Evolutionary conservation across 257 asterid genomes (phyloP), one percentile per base, ranked within the genome.

Genomic region (Fraxinus excelsior): DNA sequence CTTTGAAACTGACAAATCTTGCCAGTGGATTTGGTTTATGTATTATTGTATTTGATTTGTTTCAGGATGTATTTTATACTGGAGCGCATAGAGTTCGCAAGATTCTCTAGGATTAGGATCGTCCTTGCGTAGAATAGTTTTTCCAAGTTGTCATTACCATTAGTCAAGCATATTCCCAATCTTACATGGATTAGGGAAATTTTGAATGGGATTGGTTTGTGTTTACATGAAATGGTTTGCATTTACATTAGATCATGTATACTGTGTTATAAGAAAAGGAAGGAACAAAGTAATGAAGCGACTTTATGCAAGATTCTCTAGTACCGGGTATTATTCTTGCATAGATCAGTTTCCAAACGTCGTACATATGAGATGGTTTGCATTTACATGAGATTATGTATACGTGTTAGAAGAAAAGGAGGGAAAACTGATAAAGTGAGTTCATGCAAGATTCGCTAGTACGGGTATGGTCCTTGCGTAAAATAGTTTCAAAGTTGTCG

Each of bases 41-140:
- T 5, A 19, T 73, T 72, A 18, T 9, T n/a, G 12, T 21, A 78
- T 76, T 74, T 73, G 76, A 42, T 6, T 64, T 10, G 79, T 37
- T 21, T 38, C 51, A 75, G 67, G 78, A 60, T 67, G 79, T 32
- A 10, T 42, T 74, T 46, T 62, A 71, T 58, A 21, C 74, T 38
- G 29, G 34, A 53, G 73, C 38, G 32, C 46, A 44, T 34, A 4
- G 53, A 53, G 76, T 62, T 77, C 76, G 78, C 72, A 34, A 51
- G 80, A 82, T 73, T 71, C 35, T 23, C 53, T 79, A 65, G 42
- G 8, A 29, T 75, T 68, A 74, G 72, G 74, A 38, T 79, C 67
- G 72, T 70, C 51, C 69, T 56, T 79, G 79, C 74, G 14, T n/a
- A 68, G 76, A 26, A 58, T 49, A 40, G 73, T 71, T 73, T 42